Base-by-base conservation (phyloP, 2,329 filamentous ascomycete species). In the Xylariaceae sp. region DNA sequence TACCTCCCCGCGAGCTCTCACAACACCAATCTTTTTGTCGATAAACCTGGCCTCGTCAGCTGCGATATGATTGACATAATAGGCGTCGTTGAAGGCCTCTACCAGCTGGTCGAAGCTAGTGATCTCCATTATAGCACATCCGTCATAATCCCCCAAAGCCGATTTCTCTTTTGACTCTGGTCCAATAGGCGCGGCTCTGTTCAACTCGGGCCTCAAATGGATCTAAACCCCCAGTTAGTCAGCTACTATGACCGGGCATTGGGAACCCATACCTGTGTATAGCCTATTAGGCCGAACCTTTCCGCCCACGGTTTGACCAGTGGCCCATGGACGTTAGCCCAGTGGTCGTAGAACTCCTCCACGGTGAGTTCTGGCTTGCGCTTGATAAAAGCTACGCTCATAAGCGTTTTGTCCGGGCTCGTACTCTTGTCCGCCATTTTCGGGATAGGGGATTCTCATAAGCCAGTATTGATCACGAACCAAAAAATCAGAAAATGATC, bases 91-190 rank as follows among this genome's bases (percentile, higher is more conserved):
- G 52, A 69, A 67, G 1, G 66, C 65, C 12, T 59, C 51, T 7
- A 48, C 55, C 38, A 68, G 66, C 19, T 58, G 45, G 38, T 65
- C 58, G 13, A 68, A 57, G 33, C 55, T 61, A 6, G 56, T 60
- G 6, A 67, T 55, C 44, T 67, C 61, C 43, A 71, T 66, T 16
- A 68, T 51, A 12, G 66, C 66, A 14, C 66, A 65, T 13, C 66
- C 67, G 42, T 69, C 66, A 50, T 64, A 69, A 6, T 60, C 58
- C 13, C 56, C 56, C 7, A 65, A 54, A 5, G 48, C 45, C 17
- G 55, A 51, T 5, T 42, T 42, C 22, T 51, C 42, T 5, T 44
- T 10, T 9, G 51, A 45, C 43, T 65, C 54, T 17, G 56, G 57
- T 10, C 56, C 55, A 34, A 31, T 45, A 39, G 45, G 33, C 42